Evolutionary conservation across 2,329 filamentous ascomycete genomes (phyloP).

Genomic region (Fusarium sp.): DNA sequence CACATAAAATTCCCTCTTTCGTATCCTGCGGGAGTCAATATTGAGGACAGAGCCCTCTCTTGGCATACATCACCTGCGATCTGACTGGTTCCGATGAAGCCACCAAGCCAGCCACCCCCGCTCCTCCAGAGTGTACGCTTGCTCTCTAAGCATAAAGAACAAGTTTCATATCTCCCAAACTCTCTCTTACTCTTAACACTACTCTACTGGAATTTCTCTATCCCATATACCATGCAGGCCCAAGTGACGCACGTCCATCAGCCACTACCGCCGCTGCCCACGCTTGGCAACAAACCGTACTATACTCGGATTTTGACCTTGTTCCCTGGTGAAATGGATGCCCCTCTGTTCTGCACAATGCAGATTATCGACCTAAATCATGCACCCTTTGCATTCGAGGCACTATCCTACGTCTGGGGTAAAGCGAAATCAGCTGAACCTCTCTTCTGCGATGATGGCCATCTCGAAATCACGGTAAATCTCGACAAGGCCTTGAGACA

Average conservation of each 20-base stretch:
- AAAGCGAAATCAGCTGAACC: background rate
- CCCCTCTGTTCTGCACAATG: background rate
- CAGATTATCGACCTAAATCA: background rate
- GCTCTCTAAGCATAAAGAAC: background rate
- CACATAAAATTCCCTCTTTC: background rate
- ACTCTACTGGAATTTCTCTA: background rate
- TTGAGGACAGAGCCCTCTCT: background rate
- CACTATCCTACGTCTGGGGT: background rate
- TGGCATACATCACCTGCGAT: background rate
- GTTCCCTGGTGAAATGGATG: background rate
- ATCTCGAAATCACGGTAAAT: background rate
- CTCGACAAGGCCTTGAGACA: background rate
- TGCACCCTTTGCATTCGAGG: background rate
- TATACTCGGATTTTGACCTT: background rate
- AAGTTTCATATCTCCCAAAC: background rate
- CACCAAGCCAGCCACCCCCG: background rate
- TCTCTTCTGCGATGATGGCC: background rate
- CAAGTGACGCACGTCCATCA: background rate
- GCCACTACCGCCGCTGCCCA: background rate
- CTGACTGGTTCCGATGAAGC: background rate
- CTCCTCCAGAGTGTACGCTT: background rate
- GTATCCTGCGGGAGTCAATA: background rate
- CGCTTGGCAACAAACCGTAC: background rate
- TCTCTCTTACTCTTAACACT: background rate
- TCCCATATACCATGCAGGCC: background rate